A percentile compares a stretch with the other conserved stretches of the same genome.
phyloP scores from a whole-genome alignment of 2,329 filamentous ascomycete genomes.

The Colletotrichum karsti region DNA sequence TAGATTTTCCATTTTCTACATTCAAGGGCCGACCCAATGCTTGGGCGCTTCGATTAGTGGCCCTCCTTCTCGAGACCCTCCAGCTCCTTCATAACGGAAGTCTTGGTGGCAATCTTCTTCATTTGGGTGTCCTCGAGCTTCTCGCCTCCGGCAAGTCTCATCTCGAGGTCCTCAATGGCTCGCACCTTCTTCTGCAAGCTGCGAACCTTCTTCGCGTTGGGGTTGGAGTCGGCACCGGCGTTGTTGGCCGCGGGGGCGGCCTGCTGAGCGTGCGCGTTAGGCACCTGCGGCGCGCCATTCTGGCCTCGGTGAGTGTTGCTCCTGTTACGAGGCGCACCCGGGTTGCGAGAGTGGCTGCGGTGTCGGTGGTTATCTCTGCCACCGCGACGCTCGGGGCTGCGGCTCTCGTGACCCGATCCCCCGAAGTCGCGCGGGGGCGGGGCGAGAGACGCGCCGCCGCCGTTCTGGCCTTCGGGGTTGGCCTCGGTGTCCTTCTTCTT shows the following conservation, averaged over 20 bases:
- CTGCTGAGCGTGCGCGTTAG: slow-evolving; percentile 35
- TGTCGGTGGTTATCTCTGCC: slow-evolving; percentile 45
- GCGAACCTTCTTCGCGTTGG: slow-evolving; percentile 94
- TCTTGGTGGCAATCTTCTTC: slow-evolving; percentile 96
- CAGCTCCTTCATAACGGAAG: slow-evolving; percentile 84
- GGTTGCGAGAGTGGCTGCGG: slow-evolving; percentile 65
- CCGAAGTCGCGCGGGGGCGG: slow-evolving; percentile 47
- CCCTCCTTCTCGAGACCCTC: slow-evolving; percentile 56
- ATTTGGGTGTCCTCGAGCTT: slow-evolving; percentile 98
- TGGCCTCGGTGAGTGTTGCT: slow-evolving; percentile 56
- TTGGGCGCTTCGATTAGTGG: not conserved
- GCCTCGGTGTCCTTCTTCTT: slow-evolving; percentile 90
- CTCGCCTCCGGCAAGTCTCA: slow-evolving; percentile 92
- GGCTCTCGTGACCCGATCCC: slow-evolving; percentile 51
- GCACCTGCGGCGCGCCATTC: slow-evolving; percentile 34
- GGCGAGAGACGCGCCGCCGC: slow-evolving; percentile 56
- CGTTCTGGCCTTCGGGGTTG: slow-evolving; percentile 55
- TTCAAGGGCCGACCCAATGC: not conserved
- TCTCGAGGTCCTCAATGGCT: slow-evolving; percentile 97
- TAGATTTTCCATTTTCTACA: not conserved
- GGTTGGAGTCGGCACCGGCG: slow-evolving; percentile 56
- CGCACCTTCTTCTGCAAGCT: slow-evolving; percentile 96
- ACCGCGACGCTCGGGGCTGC: slow-evolving; percentile 73
- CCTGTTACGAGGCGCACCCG: slow-evolving; percentile 57
- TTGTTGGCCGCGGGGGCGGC: slow-evolving; percentile 33